These are phyloP conservation scores for Luvunga scandens DNA, from an alignment of 345 rosid species.

Conservation along the genomic window DNA sequence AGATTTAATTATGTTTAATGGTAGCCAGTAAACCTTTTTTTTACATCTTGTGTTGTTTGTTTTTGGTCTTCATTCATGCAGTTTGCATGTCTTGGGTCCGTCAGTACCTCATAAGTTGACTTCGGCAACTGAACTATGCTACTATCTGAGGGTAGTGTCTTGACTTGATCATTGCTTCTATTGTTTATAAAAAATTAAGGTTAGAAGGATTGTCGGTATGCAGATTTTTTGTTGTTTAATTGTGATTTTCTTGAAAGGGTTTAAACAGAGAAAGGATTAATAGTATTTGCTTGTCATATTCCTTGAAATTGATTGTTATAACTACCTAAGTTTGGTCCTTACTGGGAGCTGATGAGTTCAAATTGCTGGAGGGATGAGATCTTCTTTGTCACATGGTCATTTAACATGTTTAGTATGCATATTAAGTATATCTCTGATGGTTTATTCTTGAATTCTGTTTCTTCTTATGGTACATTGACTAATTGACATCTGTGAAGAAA, in stretches of 20 bases:
- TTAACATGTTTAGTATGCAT: not conserved
- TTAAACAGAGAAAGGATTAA: not conserved
- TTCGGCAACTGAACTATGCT: not conserved
- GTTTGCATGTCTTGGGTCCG: not conserved
- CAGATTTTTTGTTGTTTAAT: not conserved
- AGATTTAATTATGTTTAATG: not conserved
- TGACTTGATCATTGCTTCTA: not conserved
- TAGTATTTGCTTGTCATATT: not conserved
- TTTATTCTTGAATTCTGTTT: not conserved
- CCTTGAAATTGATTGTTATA: not conserved
- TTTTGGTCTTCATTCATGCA: not conserved
- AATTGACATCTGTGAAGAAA: not conserved
- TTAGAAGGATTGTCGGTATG: not conserved
- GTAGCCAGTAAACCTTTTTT: not conserved
- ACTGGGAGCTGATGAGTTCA: not conserved
- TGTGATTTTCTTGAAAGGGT: not conserved
- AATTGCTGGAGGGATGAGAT: not conserved
- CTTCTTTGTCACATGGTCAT: not conserved
- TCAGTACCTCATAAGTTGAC: not conserved
- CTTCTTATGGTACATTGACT: not conserved
- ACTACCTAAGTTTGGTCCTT: not conserved
- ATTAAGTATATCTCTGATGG: not conserved
- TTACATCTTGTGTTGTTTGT: not conserved
- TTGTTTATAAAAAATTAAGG: not conserved
- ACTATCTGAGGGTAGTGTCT: not conserved